Conservation (phyloP, 345 rosid species). For the Melaleuca quinquenervia region DNA sequence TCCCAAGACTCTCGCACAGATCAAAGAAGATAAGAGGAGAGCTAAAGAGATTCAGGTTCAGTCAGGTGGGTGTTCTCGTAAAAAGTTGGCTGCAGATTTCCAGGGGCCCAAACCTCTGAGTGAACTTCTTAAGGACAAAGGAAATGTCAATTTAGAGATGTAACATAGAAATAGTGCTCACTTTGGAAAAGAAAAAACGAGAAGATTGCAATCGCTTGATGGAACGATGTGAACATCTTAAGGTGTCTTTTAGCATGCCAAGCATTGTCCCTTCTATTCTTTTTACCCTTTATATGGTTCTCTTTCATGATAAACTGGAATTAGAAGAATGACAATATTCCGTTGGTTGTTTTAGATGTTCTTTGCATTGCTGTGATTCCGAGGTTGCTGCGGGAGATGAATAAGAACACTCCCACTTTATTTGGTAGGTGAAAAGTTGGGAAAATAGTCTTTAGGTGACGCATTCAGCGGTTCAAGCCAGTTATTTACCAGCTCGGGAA, state of each 20-base stretch:
- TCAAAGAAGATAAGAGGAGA: conserved; percentile 34
- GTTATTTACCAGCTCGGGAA: neutral
- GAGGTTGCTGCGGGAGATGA: neutral
- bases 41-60: conserved; percentile 5
- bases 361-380: neutral
- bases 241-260: neutral
- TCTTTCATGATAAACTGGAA: neutral
- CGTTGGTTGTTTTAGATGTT: neutral
- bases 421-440: neutral
- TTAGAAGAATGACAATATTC: neutral
- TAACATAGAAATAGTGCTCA: neutral
- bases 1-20: conserved; percentile 46
- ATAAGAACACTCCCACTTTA: neutral
- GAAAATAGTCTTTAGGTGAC: neutral
- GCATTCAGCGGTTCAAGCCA: neutral
- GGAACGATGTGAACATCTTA: neutral
- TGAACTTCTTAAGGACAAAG: conserved; percentile 44
- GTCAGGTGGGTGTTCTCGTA: neutral
- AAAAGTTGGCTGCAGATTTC: conserved; percentile 16
- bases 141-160: neutral
- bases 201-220: neutral
- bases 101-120: conserved; percentile 41
- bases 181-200: neutral
- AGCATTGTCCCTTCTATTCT: neutral
- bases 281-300: neutral